These are phyloP conservation scores for Phaeophleospora eucalypticola DNA, from an alignment of 2,329 filamentous ascomycete species.

Conservation along the genomic window DNA sequence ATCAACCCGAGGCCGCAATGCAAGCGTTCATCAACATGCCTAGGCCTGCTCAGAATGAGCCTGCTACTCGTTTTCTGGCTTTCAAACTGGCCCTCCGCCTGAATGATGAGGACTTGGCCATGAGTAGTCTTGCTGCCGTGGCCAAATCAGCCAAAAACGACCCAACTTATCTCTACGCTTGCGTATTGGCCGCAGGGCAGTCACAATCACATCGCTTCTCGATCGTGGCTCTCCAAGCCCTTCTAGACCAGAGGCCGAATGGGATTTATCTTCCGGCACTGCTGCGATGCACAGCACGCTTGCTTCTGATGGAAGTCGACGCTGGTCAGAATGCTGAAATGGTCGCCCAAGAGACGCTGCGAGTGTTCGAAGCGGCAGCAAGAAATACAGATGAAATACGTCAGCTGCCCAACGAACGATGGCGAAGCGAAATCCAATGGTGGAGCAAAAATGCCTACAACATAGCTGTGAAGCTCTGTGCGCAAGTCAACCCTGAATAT, in stretches of 20 bases:
- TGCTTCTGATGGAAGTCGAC: slow-evolving; percentile 44
- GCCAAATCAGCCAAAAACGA: slow-evolving; percentile 51
- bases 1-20: slow-evolving; percentile 53
- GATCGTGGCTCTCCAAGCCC: slow-evolving; percentile 54
- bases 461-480: slow-evolving; percentile 60
- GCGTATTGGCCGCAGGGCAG: slow-evolving; percentile 70
- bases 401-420: slow-evolving; percentile 37
- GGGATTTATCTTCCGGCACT: slow-evolving; percentile 60
- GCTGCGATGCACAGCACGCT: slow-evolving; percentile 53
- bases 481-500: slow-evolving; percentile 52
- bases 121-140: slow-evolving; percentile 60
- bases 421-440: slow-evolving; percentile 68
- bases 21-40: slow-evolving; percentile 59
- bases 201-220: slow-evolving; percentile 59
- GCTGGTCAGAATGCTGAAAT: slow-evolving; percentile 25
- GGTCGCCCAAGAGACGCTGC: slow-evolving; percentile 50
- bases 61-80: slow-evolving; percentile 24
- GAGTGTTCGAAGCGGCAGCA: slow-evolving; percentile 50
- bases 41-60: slow-evolving; percentile 21
- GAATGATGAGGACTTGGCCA: slow-evolving; percentile 44
- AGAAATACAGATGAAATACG: slow-evolving; percentile 42
- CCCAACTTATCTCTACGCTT: slow-evolving; percentile 69
- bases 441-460: slow-evolving; percentile 82
- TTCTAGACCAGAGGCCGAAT: slow-evolving; percentile 53
- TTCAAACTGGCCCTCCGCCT: slow-evolving; percentile 28